These are phyloP conservation scores for Penicillium hesseltinei DNA, from an alignment of 2,329 filamentous ascomycete genomes.

Conservation along the genomic window DNA sequence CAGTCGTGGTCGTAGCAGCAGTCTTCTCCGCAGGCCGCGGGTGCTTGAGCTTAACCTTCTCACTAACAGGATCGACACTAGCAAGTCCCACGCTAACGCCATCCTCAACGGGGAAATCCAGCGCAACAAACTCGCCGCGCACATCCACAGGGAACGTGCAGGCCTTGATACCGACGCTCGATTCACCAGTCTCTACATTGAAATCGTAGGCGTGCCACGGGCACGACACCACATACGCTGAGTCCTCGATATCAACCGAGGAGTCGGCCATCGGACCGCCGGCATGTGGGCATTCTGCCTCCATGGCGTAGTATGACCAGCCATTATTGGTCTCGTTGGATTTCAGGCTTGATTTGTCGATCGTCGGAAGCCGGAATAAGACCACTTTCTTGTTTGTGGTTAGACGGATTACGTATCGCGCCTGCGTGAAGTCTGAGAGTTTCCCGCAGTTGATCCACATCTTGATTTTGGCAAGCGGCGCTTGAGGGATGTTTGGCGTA, in stretches of 20 bases:
- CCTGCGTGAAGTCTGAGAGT: constrained; percentile 37
- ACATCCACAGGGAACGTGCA: constrained; percentile 48
- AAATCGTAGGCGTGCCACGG: constrained; percentile 53
- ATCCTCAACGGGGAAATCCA: constrained; percentile 33
- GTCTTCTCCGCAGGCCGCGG: constrained; percentile 15
- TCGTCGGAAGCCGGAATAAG: constrained; percentile 46
- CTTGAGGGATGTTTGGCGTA: neutral
- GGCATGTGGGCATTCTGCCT: constrained; percentile 49
- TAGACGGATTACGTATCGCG: constrained; percentile 45
- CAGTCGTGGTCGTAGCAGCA: neutral
- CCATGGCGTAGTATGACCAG: constrained; percentile 51
- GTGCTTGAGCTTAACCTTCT: constrained; percentile 48
- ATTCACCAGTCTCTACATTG: constrained; percentile 51
- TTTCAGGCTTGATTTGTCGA: constrained; percentile 32
- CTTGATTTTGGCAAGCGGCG: neutral
- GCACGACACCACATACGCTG: constrained; percentile 48
- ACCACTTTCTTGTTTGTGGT: constrained; percentile 48
- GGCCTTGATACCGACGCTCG: constrained; percentile 48
- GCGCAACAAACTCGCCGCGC: constrained; percentile 33
- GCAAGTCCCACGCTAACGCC: constrained; percentile 27
- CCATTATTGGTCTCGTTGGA: constrained; percentile 37
- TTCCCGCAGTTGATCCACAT: constrained; percentile 30
- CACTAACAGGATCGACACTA: constrained; percentile 45
- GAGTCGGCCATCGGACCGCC: constrained; percentile 49
- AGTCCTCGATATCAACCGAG: constrained; percentile 49